A percentile compares a stretch with the other conserved stretches of the same genome.
Conservation (phyloP, 148 eudicot species). For the Nyssa sinensis region DNA sequence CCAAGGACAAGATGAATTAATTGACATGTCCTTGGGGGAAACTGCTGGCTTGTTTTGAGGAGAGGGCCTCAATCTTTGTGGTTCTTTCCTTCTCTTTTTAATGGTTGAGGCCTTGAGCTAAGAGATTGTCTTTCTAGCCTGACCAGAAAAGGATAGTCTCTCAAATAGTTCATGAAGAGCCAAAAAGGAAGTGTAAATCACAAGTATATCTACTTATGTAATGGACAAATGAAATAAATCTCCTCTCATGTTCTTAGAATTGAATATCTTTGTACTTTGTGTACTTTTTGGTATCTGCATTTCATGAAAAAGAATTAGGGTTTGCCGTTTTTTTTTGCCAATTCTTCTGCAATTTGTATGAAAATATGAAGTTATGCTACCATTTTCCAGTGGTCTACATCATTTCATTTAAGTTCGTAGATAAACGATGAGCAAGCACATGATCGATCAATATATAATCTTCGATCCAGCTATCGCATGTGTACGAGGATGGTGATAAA, state of each 20-base stretch:
- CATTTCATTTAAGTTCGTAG: too few relatives aligned
- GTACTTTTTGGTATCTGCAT: neutral
- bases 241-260: neutral
- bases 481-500: neutral
- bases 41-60: slow-evolving; percentile 44
- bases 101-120: neutral
- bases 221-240: neutral
- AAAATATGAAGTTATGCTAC: too few relatives aligned
- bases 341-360: too few relatives aligned
- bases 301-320: slow-evolving; percentile 4
- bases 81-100: neutral
- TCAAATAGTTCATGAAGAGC: neutral
- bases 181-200: slow-evolving; percentile 4
- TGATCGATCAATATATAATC: too few relatives aligned
- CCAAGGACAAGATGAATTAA: slow-evolving; percentile 47
- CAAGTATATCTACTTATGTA: neutral
- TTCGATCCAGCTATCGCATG: too few relatives aligned
- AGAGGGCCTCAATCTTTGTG: neutral
- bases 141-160: neutral
- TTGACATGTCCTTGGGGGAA: slow-evolving; percentile 47
- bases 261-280: neutral
- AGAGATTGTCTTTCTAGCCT: neutral
- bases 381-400: too few relatives aligned
- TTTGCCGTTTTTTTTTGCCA: neutral
- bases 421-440: too few relatives aligned